phyloP scores from a whole-genome alignment of 805 yeast genomes.

The Nakazawaea populi region DNA sequence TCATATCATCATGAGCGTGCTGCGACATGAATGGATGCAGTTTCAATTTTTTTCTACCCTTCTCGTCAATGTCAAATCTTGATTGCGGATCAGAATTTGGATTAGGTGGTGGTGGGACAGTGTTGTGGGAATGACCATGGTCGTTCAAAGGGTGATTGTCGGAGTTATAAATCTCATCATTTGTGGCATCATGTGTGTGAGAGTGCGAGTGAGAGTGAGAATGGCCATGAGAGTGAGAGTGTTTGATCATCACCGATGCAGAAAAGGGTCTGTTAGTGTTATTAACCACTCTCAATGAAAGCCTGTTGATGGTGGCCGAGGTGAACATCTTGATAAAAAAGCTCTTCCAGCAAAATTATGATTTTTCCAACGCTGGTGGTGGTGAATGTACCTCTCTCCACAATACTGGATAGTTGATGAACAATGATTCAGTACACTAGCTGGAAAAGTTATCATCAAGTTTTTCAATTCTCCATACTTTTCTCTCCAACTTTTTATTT shows the following conservation, averaged over 20 bases:
- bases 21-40: slow-evolving; percentile 10
- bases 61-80: slow-evolving; percentile 9
- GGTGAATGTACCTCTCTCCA: too few relatives aligned
- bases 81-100: slow-evolving; percentile 9
- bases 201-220: slow-evolving; percentile 24
- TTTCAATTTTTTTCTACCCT: slow-evolving; percentile 7
- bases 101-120: slow-evolving; percentile 2
- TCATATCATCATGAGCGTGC: slow-evolving; percentile 13
- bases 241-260: not conserved
- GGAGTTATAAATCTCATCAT: not conserved
- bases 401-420: not conserved
- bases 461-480: too few relatives aligned
- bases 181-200: slow-evolving; percentile 10
- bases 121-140: slow-evolving; percentile 10
- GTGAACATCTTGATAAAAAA: not conserved
- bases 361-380: not conserved
- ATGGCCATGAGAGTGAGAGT: slow-evolving; percentile 15
- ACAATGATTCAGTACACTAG: too few relatives aligned
- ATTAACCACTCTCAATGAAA: not conserved
- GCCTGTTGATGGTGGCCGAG: not conserved
- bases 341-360: not conserved
- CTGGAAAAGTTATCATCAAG: too few relatives aligned
- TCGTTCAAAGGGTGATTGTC: not conserved
- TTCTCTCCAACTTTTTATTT: too few relatives aligned
- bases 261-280: not conserved